Evolutionary conservation across 495 filamentous ascomycete genomes (phyloP), one percentile per base, ranked within the genome.

Genomic region (Penicillium waksmanii): DNA sequence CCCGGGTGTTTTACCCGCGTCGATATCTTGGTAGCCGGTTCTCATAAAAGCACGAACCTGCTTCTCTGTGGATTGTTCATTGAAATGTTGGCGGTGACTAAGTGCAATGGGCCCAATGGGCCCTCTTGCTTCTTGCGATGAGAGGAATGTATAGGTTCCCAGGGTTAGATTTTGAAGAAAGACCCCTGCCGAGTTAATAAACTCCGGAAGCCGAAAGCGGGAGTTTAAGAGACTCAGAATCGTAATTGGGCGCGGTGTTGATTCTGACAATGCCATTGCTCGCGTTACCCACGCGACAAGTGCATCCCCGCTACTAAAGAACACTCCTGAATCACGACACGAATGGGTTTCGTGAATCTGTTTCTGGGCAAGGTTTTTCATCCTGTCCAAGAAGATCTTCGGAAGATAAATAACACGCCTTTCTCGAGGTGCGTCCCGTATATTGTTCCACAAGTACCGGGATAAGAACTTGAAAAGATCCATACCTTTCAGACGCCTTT

Each of bases 131-230:
- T 47, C 7, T 17, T 35, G 36, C 0, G 53, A 17, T 5, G 61
- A 57, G 9, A 64, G 10, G 11, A 60, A 60, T 2, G 61, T 46
- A 13, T 42, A 64, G 8, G 48, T 56, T 15, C 52, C 57, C 25
- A 64, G 19, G 1, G 51, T 42, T 33, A 64, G 56, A 44, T 64
- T 64, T 21, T 64, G 61, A 31, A 65, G 13, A 13, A 56, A 64
- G 11, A 64, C 42, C 5, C 57, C 61, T 0, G 13, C 35, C 2
- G 48, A 53, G 33, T 56, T 48, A 9, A 52, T 17, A 15, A 62
- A 18, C 17, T 34, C 17, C 5, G 60, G 55, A 21, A 62, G 25
- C 9, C 60, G 50, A 18, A 57, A 58, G 1, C 60, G 49, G 7
- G 48, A 3, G 25, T 64, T 59, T 2, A 56, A 36, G 21, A 57